phyloP scores from a whole-genome alignment of 1,284 basidiomycete species.

The Trichosporon inkin region DNA sequence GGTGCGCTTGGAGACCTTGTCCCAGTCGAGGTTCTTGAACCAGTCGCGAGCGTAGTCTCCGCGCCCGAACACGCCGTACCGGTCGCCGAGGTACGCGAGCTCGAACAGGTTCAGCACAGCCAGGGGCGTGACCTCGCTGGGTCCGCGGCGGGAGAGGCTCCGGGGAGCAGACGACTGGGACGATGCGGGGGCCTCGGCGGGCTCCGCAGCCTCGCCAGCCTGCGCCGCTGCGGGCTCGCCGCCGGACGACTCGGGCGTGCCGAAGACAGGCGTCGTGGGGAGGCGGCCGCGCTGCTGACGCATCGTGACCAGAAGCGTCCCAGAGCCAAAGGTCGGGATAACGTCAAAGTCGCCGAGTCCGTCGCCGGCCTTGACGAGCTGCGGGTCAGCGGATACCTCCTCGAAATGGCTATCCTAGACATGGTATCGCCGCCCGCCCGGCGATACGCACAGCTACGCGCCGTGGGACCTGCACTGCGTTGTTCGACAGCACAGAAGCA shows the following conservation, averaged over 20 bases:
- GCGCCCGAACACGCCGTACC: constrained; percentile 91
- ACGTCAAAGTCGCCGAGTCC: constrained; percentile 36
- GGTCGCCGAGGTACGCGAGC: constrained; percentile 82
- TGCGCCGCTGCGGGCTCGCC: not conserved
- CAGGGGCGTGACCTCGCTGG: constrained; percentile 28
- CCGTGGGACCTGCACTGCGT: not conserved
- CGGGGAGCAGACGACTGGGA: constrained; percentile 9
- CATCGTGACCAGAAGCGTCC: constrained; percentile 71
- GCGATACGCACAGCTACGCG: not conserved
- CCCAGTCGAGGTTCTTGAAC: constrained; percentile 86
- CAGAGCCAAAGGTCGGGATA: constrained; percentile 72
- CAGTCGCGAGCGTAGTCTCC: constrained; percentile 84
- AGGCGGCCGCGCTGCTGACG: constrained; percentile 46
- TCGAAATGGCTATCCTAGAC: not conserved
- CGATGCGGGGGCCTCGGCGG: constrained; percentile 10
- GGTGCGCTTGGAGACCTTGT: constrained; percentile 54
- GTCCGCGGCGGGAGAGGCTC: not conserved
- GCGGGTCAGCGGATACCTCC: constrained; percentile 1
- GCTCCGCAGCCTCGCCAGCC: constrained; percentile 7
- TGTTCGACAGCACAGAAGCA: not conserved
- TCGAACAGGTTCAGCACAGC: constrained; percentile 84
- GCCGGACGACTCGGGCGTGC: constrained; percentile 23
- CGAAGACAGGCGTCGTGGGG: constrained; percentile 28
- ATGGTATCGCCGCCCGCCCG: not conserved
- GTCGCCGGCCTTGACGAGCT: constrained; percentile 41